phyloP scores from a whole-genome alignment of 768 basidiomycete genomes.

The Pleurotus giganteus region DNA sequence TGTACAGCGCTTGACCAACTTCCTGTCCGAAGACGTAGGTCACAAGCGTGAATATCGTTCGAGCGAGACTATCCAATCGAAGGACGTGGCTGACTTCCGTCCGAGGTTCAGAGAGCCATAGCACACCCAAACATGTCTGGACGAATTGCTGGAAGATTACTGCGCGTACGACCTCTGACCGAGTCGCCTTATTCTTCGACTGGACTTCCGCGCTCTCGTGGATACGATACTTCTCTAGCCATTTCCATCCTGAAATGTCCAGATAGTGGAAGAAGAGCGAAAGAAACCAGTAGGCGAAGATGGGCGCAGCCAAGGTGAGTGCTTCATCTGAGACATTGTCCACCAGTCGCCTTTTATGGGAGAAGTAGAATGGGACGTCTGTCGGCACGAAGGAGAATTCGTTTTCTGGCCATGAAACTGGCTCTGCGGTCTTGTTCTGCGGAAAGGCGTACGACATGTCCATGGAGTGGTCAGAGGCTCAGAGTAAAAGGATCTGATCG shows the following conservation, averaged over 20 bases:
- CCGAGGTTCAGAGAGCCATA: slow-evolving; percentile 56
- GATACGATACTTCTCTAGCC: slow-evolving; percentile 81
- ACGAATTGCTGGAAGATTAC: slow-evolving; percentile 85
- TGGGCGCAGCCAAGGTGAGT: slow-evolving; percentile 70
- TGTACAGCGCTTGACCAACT: slow-evolving; percentile 37
- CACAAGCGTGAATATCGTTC: slow-evolving; percentile 37
- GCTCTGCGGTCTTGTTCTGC: slow-evolving; percentile 37
- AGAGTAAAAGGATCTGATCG: too few species aligned
- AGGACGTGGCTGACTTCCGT: slow-evolving; percentile 36
- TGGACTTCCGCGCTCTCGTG: slow-evolving; percentile 84
- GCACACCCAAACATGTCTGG: slow-evolving; percentile 74
- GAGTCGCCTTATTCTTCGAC: slow-evolving; percentile 71
- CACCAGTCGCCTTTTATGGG: slow-evolving; percentile 43
- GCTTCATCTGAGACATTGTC: slow-evolving; percentile 64
- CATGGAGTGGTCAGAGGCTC: too few species aligned
- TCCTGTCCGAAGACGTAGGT: slow-evolving; percentile 40
- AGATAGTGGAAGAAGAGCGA: slow-evolving; percentile 80
- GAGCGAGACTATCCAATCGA: slow-evolving; percentile 40
- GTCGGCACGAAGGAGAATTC: slow-evolving; percentile 33
- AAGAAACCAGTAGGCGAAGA: slow-evolving; percentile 81
- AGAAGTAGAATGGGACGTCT: slow-evolving; percentile 56
- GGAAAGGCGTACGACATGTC: slow-evolving; percentile 12
- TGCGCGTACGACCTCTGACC: slow-evolving; percentile 67
- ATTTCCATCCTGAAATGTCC: slow-evolving; percentile 74
- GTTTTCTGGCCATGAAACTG: slow-evolving; percentile 28